Evolutionary conservation across 148 eudicot species (phyloP), one percentile per base, ranked within the genome.

Genomic region (Simmondsia chinensis): DNA sequence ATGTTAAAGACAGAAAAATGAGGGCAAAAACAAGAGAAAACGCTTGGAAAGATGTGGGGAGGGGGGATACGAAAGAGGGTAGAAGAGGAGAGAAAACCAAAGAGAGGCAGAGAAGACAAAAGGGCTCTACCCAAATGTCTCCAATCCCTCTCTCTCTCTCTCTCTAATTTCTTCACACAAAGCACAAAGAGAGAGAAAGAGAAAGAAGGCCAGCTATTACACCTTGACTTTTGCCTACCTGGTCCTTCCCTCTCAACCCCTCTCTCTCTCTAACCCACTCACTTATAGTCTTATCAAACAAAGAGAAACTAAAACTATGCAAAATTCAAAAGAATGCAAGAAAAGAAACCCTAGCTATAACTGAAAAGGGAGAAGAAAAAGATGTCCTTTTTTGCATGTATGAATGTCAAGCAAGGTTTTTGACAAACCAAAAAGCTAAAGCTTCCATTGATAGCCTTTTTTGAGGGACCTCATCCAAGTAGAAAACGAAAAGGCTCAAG

Each of bases 101-200:
- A 63, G 80, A 75, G 74, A 75, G 81, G 50, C 13, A 73, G 76
- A 71, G 83, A 78, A 86, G 87, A 86, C 93, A 82, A 44, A 41
- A 73, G 81, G 83, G 71, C 76, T n/a, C 28, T 24, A 64, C 74
- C 86, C 87, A 75, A 79, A 75, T 86, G 95, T 81, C 95, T 86
- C 76, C 61, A 81, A 65, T 67, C 58, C 80, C 80, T 74, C 85
- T 78, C 77, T n/a, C n/a, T n/a, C n/a, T n/a, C n/a, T n/a, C n/a
- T n/a, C n/a, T n/a, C n/a, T n/a, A n/a, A n/a, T n/a, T n/a, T n/a
- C n/a, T n/a, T n/a, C n/a, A n/a, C n/a, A n/a, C 12, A 11, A 15
- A 20, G 20, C 35, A 48, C 20, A 56, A 28, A 50, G 31, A 50
- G 52, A 46, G 42, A 55, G 50, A 67, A 22, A 42, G 61, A 60